Evolutionary conservation across 176 grass and related monocot genomes (phyloP).

Genomic region (Lolium rigidum): DNA sequence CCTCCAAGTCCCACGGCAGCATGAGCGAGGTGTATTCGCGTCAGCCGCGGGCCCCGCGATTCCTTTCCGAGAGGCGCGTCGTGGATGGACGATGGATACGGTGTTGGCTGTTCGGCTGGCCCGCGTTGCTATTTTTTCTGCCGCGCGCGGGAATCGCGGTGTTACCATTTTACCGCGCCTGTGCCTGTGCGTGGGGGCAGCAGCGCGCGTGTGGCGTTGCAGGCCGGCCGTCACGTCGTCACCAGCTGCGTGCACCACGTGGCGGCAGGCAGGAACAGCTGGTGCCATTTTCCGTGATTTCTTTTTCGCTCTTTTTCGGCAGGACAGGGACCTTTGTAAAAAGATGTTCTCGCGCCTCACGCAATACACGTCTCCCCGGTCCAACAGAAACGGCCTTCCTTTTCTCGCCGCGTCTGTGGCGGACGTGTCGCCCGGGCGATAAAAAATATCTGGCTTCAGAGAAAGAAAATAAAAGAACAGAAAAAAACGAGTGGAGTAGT

Average conservation of each 20-base stretch:
- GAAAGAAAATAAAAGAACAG: neutral
- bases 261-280: neutral
- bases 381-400: conserved; percentile 5
- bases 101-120: too few species aligned
- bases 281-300: conserved; percentile 35
- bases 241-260: neutral
- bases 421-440: neutral
- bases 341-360: neutral
- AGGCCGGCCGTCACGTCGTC: conserved; percentile 14
- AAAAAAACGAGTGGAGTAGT: too few species aligned
- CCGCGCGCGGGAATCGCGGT: too few species aligned
- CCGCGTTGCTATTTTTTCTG: too few species aligned
- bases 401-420: neutral
- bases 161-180: too few species aligned
- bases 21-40: too few species aligned
- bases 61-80: too few species aligned
- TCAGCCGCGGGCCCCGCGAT: too few species aligned
- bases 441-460: neutral
- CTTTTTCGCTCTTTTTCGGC: neutral
- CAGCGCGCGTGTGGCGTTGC: too few species aligned
- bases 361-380: conserved; percentile 14
- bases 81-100: too few species aligned
- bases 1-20: too few species aligned
- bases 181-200: too few species aligned
- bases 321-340: neutral